Conservation (phyloP, 2,329 filamentous ascomycete genomes). For the Alternaria angustiovoidea region DNA sequence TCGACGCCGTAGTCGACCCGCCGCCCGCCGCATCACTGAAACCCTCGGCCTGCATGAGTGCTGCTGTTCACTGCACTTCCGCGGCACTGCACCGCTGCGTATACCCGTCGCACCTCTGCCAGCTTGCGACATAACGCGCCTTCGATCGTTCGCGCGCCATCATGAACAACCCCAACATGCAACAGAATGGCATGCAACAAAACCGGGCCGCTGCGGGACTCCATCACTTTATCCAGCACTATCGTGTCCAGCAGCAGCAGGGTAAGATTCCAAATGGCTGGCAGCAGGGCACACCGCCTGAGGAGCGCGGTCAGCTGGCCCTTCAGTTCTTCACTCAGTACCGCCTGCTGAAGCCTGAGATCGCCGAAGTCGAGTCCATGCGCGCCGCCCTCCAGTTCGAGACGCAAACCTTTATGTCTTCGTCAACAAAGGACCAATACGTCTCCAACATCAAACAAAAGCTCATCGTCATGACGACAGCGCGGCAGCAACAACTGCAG, state of each 20-base stretch:
- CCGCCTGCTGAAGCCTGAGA: conserved; percentile 44
- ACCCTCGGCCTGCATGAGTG: conserved; percentile 31
- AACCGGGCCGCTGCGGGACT: conserved; percentile 28
- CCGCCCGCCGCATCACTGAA: not conserved
- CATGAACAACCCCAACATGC: conserved; percentile 49
- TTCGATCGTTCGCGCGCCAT: conserved; percentile 15
- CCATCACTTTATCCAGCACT: conserved; percentile 40
- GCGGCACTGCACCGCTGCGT: conserved; percentile 32
- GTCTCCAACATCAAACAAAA: conserved; percentile 39
- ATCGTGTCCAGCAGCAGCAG: conserved; percentile 36
- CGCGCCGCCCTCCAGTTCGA: conserved; percentile 41
- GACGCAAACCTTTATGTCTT: conserved; percentile 35
- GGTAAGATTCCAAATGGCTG: conserved; percentile 41
- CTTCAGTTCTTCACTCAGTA: conserved; percentile 46
- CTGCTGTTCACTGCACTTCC: conserved; percentile 17
- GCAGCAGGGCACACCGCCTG: conserved; percentile 42
- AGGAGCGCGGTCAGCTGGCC: conserved; percentile 44
- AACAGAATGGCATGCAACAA: conserved; percentile 25
- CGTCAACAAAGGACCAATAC: conserved; percentile 45
- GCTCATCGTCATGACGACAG: conserved; percentile 38
- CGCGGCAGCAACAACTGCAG: conserved; percentile 41
- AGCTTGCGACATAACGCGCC: conserved; percentile 15
- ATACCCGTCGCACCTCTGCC: conserved; percentile 8
- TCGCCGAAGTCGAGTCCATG: conserved; percentile 39
- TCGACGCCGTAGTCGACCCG: conserved; percentile 5